phyloP scores from a whole-genome alignment of 139 green algal genomes.

The Chlamydomonas applanata region DNA sequence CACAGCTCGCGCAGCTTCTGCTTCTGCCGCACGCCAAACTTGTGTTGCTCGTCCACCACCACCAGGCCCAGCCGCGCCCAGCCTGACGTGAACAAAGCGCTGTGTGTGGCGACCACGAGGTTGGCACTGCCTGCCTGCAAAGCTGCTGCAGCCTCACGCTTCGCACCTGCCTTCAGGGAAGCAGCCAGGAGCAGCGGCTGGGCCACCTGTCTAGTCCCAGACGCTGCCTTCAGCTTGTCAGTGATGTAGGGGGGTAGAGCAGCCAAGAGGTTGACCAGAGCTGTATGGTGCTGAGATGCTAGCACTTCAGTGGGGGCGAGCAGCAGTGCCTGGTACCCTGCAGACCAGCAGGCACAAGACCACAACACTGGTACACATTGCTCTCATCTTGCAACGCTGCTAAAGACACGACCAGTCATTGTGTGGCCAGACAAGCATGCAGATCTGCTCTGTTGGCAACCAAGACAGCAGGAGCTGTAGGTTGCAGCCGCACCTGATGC shows the following conservation, averaged over 20 bases:
- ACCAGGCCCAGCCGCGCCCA: constrained; percentile 83
- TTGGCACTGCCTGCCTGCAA: constrained; percentile 50
- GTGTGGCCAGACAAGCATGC: no score
- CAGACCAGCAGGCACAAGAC: neutral
- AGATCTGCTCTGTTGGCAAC: no score
- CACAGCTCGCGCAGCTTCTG: constrained; percentile 51
- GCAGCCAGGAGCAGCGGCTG: constrained; percentile 12
- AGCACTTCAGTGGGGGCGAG: constrained; percentile 93
- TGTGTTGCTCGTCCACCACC: constrained; percentile 96
- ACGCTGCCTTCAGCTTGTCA: constrained; percentile 8
- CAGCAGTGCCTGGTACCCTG: constrained; percentile 77
- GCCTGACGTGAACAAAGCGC: constrained; percentile 56
- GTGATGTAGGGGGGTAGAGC: constrained; percentile 29
- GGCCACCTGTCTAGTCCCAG: constrained; percentile 13
- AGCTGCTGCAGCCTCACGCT: neutral
- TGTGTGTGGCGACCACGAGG: constrained; percentile 86
- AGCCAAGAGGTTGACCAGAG: constrained; percentile 53
- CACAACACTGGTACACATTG: no score
- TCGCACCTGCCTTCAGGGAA: constrained; percentile 7
- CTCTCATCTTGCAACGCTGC: no score
- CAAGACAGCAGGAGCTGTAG: no score
- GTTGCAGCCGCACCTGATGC: constrained; percentile 39
- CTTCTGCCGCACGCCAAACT: constrained; percentile 88
- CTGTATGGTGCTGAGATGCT: constrained; percentile 62
- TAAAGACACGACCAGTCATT: no score